These are phyloP conservation scores for Coemansia sp. DNA, from an alignment of 192 early-diverging fungal species.

Conservation along the genomic window DNA sequence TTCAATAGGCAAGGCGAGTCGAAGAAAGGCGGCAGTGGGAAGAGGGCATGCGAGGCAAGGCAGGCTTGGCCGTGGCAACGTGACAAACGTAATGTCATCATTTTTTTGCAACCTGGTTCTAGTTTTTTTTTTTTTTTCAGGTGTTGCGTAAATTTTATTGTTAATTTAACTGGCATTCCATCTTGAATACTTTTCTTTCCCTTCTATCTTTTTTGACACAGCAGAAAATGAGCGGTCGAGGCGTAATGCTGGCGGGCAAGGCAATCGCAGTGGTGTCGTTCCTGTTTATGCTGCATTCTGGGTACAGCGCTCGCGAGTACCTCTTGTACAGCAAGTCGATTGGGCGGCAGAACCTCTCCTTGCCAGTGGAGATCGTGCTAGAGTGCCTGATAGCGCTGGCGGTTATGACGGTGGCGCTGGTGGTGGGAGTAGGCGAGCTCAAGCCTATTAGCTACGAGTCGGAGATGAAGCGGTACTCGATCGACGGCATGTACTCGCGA, in stretches of 20 bases:
- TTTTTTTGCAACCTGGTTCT: background rate
- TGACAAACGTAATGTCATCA: background rate
- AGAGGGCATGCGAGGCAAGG: too few species aligned
- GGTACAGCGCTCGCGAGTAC: constrained; percentile 52
- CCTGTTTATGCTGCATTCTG: constrained; percentile 50
- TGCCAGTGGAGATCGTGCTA: constrained; percentile 49
- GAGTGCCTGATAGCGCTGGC: constrained; percentile 47
- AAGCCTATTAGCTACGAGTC: constrained; percentile 55
- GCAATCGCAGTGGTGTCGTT: constrained; percentile 43
- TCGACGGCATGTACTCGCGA: constrained; percentile 51
- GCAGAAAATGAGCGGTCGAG: constrained; percentile 3
- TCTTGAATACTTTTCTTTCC: too few species aligned
- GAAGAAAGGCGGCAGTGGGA: background rate
- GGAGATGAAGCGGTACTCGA: constrained; percentile 58
- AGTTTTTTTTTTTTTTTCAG: constrained; percentile 4
- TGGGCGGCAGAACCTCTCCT: constrained; percentile 36
- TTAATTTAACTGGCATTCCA: too few species aligned
- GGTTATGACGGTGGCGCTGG: constrained; percentile 49
- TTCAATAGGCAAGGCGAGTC: background rate
- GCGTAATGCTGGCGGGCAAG: constrained; percentile 28
- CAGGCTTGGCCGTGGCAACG: background rate
- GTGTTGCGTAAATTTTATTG: background rate
- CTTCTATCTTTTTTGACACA: background rate
- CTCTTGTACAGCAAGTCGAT: constrained; percentile 53
- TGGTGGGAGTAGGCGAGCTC: constrained; percentile 41